Evolutionary conservation across 495 filamentous ascomycete genomes (phyloP).

Genomic region (Aspergillus hancockii): DNA sequence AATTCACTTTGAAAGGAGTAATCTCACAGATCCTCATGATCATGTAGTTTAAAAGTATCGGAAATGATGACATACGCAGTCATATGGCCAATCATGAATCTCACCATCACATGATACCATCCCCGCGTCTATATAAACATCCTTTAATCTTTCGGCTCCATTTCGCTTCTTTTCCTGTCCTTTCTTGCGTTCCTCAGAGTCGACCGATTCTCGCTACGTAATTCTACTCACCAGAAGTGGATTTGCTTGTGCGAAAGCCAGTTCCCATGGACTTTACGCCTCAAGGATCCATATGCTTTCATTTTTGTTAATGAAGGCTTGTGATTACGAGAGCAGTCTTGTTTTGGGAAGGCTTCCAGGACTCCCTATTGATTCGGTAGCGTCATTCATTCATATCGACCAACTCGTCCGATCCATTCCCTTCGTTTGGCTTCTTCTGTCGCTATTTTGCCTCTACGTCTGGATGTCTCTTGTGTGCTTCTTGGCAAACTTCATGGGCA

Average conservation of each 20-base stretch:
- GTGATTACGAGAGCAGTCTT: conserved; percentile 24
- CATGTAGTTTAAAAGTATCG: too few species aligned
- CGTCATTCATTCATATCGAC: conserved; percentile 38
- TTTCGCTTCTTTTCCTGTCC: conserved; percentile 17
- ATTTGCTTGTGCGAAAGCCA: conserved; percentile 36
- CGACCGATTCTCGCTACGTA: conserved; percentile 35
- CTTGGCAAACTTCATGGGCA: conserved; percentile 22
- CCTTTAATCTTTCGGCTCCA: conserved; percentile 21
- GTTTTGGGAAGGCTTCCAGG: conserved; percentile 38
- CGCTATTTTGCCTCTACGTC: conserved; percentile 29
- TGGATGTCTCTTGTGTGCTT: conserved; percentile 26
- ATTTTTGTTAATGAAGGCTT: conserved; percentile 21
- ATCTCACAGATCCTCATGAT: too few species aligned
- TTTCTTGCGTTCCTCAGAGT: conserved; percentile 41
- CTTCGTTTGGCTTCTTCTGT: conserved; percentile 30
- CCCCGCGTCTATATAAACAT: conserved; percentile 6
- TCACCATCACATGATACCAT: conserved; percentile 20
- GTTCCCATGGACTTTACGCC: conserved; percentile 19
- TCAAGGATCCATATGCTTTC: conserved; percentile 12
- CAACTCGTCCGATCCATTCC: conserved; percentile 39
- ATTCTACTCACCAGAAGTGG: conserved; percentile 18
- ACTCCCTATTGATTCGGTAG: conserved; percentile 37
- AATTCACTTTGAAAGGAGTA: background rate
- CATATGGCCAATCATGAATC: conserved; percentile 11
- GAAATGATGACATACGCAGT: background rate